phyloP scores from a whole-genome alignment of 140 eudicot genomes.

The Cichorium intybus region DNA sequence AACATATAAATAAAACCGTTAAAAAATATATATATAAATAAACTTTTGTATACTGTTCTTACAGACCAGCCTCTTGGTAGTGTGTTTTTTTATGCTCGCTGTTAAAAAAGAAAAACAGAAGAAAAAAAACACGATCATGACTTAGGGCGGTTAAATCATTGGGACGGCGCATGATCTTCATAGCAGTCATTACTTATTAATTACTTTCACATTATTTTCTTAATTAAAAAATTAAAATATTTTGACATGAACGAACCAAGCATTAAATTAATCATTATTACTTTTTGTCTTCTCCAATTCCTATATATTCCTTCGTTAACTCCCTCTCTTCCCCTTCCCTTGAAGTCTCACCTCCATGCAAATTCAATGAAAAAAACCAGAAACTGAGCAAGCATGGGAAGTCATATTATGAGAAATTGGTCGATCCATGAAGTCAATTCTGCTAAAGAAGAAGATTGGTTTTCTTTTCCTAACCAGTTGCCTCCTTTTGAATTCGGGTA shows the following conservation, averaged over 20 bases:
- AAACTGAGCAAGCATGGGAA: conserved; percentile 36
- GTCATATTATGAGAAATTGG: conserved; percentile 29
- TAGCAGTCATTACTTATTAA: conserved; percentile 24
- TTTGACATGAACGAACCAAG: conserved; percentile 19
- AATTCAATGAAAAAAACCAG: neutral
- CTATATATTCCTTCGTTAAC: conserved; percentile 21
- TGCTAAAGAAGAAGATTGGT: conserved; percentile 35
- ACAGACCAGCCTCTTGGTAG: no score
- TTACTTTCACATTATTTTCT: conserved; percentile 27
- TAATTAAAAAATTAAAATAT: neutral
- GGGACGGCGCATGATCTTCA: conserved; percentile 43
- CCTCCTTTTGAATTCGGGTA: conserved; percentile 53
- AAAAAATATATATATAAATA: no score
- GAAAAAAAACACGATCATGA: neutral
- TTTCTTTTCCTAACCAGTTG: conserved; percentile 45
- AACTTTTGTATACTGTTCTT: no score
- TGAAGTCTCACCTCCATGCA: conserved; percentile 15
- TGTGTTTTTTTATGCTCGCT: no score
- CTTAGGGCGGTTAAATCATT: conserved; percentile 27
- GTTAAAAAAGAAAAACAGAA: no score
- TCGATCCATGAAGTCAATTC: conserved; percentile 32
- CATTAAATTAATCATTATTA: conserved; percentile 28
- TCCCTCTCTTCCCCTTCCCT: conserved; percentile 23
- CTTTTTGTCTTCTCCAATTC: conserved; percentile 31
- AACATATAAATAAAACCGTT: no score